phyloP scores from a whole-genome alignment of 1,284 basidiomycete genomes.

The Fomitopsis pinicola region DNA sequence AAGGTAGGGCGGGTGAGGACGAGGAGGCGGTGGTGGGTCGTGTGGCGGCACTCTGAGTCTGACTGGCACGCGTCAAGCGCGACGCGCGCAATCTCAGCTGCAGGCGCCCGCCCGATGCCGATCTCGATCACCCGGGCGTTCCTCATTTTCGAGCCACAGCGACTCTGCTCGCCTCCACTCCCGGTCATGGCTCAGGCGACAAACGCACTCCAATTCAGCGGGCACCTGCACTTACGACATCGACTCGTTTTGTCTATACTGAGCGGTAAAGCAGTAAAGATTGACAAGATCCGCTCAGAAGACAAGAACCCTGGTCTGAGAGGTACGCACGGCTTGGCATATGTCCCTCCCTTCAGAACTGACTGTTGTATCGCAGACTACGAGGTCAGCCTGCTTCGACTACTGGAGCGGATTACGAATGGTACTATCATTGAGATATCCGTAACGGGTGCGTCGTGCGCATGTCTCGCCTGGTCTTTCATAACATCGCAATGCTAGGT shows the following conservation, averaged over 20 bases:
- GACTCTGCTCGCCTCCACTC: neutral
- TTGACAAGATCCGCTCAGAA: constrained; percentile 87
- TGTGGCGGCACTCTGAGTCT: neutral
- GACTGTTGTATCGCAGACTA: constrained; percentile 56
- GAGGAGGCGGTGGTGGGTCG: neutral
- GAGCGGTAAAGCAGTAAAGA: constrained; percentile 82
- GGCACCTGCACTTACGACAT: constrained; percentile 82
- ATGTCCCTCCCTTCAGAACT: neutral
- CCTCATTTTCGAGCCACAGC: neutral
- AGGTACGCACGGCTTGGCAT: constrained; percentile 40
- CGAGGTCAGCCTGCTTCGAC: constrained; percentile 86
- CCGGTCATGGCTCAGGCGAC: constrained; percentile 38
- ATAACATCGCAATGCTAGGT: constrained; percentile 41
- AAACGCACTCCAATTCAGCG: constrained; percentile 57
- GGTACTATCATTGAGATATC: constrained; percentile 96
- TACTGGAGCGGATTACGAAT: constrained; percentile 93
- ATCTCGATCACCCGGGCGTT: constrained; percentile 4
- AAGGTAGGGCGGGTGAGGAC: neutral
- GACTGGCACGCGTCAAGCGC: neutral
- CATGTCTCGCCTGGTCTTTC: neutral
- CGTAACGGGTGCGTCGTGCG: constrained; percentile 69
- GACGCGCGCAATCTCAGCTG: neutral
- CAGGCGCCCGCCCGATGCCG: constrained; percentile 1
- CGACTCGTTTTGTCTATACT: constrained; percentile 86
- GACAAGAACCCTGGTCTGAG: constrained; percentile 93